These are phyloP conservation scores for Ampelocalamus luodianensis DNA, from an alignment of 176 grass and related monocot genomes.

Conservation along the genomic window DNA sequence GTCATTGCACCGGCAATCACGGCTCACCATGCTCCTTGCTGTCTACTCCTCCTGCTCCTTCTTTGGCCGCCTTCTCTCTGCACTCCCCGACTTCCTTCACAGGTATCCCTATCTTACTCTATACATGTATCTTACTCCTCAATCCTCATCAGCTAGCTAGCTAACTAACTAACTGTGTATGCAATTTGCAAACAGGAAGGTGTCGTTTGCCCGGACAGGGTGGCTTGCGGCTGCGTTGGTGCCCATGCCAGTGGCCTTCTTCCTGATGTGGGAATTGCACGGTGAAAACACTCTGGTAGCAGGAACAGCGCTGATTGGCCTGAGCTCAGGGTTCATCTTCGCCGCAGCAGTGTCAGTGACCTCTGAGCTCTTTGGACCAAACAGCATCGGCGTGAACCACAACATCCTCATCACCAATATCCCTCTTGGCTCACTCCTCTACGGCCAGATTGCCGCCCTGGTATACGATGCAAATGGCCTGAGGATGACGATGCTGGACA, in stretches of 20 bases:
- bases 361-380: slow-evolving; percentile 87
- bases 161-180: slow-evolving; percentile 17
- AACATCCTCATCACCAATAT: slow-evolving; percentile 99
- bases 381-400: slow-evolving; percentile 84
- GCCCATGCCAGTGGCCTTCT: slow-evolving; percentile 80
- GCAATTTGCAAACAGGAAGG: slow-evolving; percentile 61
- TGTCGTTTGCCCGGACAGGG: slow-evolving; percentile 76
- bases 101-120: slow-evolving; percentile 41
- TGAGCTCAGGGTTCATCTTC: slow-evolving; percentile 94
- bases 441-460: slow-evolving; percentile 78
- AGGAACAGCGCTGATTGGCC: slow-evolving; percentile 71
- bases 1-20: slow-evolving; percentile 64
- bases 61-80: slow-evolving; percentile 85
- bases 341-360: slow-evolving; percentile 81
- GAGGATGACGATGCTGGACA: slow-evolving; percentile 35
- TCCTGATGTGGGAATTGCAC: slow-evolving; percentile 61
- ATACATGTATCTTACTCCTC: neutral
- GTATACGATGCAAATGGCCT: slow-evolving; percentile 75
- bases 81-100: slow-evolving; percentile 71
- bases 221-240: slow-evolving; percentile 71
- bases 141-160: neutral
- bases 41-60: slow-evolving; percentile 93
- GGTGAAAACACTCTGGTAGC: slow-evolving; percentile 50
- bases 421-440: slow-evolving; percentile 83
- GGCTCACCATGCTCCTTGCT: slow-evolving; percentile 69